Percentiles rank a stretch among this genome's conserved stretches.
These are phyloP conservation scores for Plectranthus barbatus DNA, from an alignment of 257 asterid genomes.

Conservation along the genomic window DNA sequence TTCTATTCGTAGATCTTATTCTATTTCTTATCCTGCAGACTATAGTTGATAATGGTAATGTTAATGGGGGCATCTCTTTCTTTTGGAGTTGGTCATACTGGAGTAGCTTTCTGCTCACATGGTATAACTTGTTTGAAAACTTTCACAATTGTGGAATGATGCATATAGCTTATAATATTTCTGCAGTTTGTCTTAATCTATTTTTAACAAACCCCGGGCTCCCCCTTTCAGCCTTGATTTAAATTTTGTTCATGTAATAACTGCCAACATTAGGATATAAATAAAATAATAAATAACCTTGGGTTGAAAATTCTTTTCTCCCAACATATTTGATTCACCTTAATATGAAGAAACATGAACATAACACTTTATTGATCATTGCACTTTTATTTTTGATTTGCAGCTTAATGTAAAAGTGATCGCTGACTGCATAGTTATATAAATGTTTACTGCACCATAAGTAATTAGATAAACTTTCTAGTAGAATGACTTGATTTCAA, in stretches of 20 bases:
- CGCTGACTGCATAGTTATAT: neutral
- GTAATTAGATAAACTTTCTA: no score
- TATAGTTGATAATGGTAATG: constrained; percentile 55
- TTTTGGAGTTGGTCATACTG: constrained; percentile 99
- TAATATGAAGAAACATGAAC: neutral
- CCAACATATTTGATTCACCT: neutral
- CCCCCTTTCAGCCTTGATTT: neutral
- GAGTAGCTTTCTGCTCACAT: constrained; percentile 97
- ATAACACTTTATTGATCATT: neutral
- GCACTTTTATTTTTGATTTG: constrained; percentile 3
- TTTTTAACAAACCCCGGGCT: neutral
- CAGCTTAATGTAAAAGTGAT: neutral
- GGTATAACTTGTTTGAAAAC: constrained; percentile 39
- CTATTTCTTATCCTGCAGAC: constrained; percentile 48
- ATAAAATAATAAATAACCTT: neutral
- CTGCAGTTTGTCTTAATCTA: neutral
- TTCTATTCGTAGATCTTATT: constrained; percentile 6
- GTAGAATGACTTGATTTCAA: no score
- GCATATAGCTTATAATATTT: neutral
- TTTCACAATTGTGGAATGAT: neutral
- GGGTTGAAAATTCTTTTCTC: neutral
- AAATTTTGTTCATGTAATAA: neutral
- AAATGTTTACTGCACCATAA: neutral
- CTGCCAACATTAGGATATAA: neutral
- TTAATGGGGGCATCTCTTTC: constrained; percentile 88